phyloP scores from a whole-genome alignment of 2,329 filamentous ascomycete genomes.

The Monilinia polystroma region DNA sequence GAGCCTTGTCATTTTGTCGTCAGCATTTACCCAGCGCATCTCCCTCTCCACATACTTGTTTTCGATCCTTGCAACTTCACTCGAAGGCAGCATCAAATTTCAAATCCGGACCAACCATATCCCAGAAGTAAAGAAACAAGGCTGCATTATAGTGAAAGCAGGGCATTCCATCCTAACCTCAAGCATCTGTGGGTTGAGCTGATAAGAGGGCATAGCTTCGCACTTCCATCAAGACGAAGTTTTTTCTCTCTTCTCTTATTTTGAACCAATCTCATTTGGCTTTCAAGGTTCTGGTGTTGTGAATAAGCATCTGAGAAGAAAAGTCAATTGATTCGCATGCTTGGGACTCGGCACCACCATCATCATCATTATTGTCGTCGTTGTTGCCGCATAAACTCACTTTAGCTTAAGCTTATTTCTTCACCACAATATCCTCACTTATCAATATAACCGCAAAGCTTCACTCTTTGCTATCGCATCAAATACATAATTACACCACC shows the following conservation, averaged over 20 bases:
- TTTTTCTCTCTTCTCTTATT: neutral
- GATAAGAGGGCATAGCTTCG: conserved; percentile 16
- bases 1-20: conserved; percentile 14
- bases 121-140: conserved; percentile 1
- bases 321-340: conserved; percentile 9
- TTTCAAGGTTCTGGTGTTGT: neutral
- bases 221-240: neutral
- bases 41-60: conserved; percentile 12
- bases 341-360: conserved; percentile 3
- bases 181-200: neutral
- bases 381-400: conserved; percentile 21
- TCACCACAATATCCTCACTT: neutral
- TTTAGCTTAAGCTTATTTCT: neutral
- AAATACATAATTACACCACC: neutral
- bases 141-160: conserved; percentile 15
- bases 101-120: conserved; percentile 8
- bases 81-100: conserved; percentile 6
- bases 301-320: neutral
- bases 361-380: neutral
- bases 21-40: conserved; percentile 17
- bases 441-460: neutral
- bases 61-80: conserved; percentile 11
- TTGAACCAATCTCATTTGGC: neutral
- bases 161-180: conserved; percentile 12
- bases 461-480: neutral